These are phyloP conservation scores for Cucurbita argyrosperma DNA, from an alignment of 306 rosid species.

Conservation along the genomic window DNA sequence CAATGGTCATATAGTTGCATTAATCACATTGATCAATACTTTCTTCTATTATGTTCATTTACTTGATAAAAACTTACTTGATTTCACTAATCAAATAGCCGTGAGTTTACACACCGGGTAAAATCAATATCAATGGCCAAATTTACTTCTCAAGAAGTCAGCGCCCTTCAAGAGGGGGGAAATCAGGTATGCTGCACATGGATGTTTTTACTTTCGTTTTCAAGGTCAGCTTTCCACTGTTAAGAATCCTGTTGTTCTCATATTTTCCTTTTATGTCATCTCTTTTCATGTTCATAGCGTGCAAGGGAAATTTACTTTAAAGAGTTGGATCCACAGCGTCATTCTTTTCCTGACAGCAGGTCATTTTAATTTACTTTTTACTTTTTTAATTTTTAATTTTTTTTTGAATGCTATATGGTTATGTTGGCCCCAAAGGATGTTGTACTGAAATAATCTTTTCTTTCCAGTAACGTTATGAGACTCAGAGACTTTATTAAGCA, in stretches of 20 bases:
- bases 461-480: constrained; percentile 69
- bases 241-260: constrained; percentile 12
- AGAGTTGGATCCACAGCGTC: constrained; percentile 76
- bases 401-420: not conserved
- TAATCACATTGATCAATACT: not conserved
- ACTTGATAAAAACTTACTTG: constrained; percentile 5
- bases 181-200: constrained; percentile 47
- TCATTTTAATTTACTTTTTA: constrained; percentile 6
- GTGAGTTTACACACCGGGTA: constrained; percentile 89
- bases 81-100: constrained; percentile 29
- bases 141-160: constrained; percentile 90
- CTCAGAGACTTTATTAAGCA: constrained; percentile 92
- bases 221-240: constrained; percentile 1
- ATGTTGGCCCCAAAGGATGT: not conserved
- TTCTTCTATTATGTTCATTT: not conserved
- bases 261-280: constrained; percentile 8
- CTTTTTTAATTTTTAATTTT: not conserved
- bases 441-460: constrained; percentile 30
- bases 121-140: constrained; percentile 94
- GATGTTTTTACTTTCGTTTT: not conserved
- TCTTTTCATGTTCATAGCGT: constrained; percentile 37
- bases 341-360: constrained; percentile 84
- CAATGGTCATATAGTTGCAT: not conserved
- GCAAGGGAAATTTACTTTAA: constrained; percentile 76
- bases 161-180: constrained; percentile 90